phyloP scores from a whole-genome alignment of 257 asterid genomes.

The Fraxinus quadrangulata region DNA sequence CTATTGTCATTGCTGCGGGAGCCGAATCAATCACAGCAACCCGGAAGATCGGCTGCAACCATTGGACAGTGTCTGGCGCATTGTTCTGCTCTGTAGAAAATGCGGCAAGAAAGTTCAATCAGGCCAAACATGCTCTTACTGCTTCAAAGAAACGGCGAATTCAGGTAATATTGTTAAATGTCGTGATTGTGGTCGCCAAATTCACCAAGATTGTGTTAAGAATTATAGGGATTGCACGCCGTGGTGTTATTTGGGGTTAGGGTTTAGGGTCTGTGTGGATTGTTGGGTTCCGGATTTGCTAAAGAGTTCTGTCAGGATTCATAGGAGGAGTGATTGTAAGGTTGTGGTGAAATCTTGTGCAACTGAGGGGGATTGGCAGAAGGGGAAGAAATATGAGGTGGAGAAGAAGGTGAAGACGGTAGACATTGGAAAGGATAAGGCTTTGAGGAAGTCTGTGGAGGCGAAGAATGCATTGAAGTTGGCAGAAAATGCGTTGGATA shows the following conservation, averaged over 20 bases:
- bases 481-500: slow-evolving; percentile 28
- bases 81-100: slow-evolving; percentile 71
- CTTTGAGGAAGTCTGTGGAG: slow-evolving; percentile 34
- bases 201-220: slow-evolving; percentile 60
- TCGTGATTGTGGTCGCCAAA: slow-evolving; percentile 47
- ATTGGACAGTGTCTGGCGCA: slow-evolving; percentile 81
- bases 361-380: slow-evolving; percentile 31
- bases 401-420: slow-evolving; percentile 40
- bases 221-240: slow-evolving; percentile 57
- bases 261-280: slow-evolving; percentile 66
- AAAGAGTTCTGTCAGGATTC: slow-evolving; percentile 44
- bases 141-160: slow-evolving; percentile 51
- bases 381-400: slow-evolving; percentile 28
- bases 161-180: slow-evolving; percentile 51
- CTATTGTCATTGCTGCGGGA: slow-evolving; percentile 74
- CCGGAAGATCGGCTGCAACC: slow-evolving; percentile 75
- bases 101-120: slow-evolving; percentile 51
- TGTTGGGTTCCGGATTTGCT: slow-evolving; percentile 91
- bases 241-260: slow-evolving; percentile 58
- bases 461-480: slow-evolving; percentile 32
- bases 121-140: slow-evolving; percentile 67
- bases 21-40: slow-evolving; percentile 56
- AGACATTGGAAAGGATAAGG: slow-evolving; percentile 35
- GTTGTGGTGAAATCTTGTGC: slow-evolving; percentile 23
- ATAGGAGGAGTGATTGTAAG: slow-evolving; percentile 35